Evolutionary conservation across 1,284 basidiomycete species (phyloP), one percentile per base, ranked within the genome.

Genomic region (Microbotryum silenes-acaulis): DNA sequence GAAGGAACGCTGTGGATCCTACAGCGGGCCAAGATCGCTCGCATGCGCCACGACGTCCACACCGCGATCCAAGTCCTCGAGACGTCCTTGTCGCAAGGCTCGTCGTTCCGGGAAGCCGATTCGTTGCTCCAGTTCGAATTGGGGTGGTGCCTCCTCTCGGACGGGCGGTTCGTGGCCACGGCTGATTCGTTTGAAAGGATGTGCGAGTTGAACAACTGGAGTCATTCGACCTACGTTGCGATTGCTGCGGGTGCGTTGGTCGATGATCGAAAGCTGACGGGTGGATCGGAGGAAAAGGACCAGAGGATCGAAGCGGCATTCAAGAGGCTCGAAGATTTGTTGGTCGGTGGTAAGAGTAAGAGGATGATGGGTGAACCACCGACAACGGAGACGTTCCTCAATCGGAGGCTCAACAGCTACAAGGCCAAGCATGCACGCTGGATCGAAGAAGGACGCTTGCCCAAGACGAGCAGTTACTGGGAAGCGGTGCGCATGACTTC

Each of bases 111-210:
- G 12, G 68, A 72, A 50, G 71, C 71, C 2, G 66, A 68, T n/a
- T 68, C 66, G 25, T 54, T 70, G 6, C 64, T 72, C n/a, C 65
- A 65, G 0, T 72, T 71, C 47, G 71, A 72, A 60, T 62, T 67
- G 21, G 51, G 69, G 14, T 72, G 71, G 71, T 59, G 65, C 29
- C 61, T 62, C 27, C 65, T 72, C 3, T 64, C 62, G 5, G 56
- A 67, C 25, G 60, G 59, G 1, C 54, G 57, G 44, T 72, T 54
- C 33, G 27, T 57, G n/a, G 60, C 68, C n/a, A 51, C 62, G 16
- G 67, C 70, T 1, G 56, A 54, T 23, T 52, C 64, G 4, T 68
- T 70, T 49, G 54, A 65, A 42, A 51, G 48, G 21, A 70, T 71
- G 70, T 62, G 60, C 54, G 51, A 51, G 55, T 59, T 71, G 31